Conservation (phyloP, 139 green algal species). For the Chlorella sp. region DNA sequence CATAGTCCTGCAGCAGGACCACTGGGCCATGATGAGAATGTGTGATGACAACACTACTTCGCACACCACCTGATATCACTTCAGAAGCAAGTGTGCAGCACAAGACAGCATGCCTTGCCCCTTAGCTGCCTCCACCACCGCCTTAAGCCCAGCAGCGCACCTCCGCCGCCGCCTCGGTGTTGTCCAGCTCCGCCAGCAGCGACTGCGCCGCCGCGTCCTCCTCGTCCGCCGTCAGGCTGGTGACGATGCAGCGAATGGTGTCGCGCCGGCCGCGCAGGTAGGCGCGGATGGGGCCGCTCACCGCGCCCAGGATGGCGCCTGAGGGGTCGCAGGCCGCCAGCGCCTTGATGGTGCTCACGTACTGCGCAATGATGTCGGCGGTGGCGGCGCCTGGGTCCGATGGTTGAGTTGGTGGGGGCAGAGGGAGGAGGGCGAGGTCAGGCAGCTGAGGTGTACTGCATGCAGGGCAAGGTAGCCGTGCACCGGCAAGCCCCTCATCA, state of each 20-base stretch:
- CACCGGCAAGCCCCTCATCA: no score
- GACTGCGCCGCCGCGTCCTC: constrained; percentile 32
- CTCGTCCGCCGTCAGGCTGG: constrained; percentile 86
- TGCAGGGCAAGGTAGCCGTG: no score
- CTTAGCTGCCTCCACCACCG: no score
- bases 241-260: constrained; percentile 94
- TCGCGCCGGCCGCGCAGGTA: constrained; percentile 85
- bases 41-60: no score
- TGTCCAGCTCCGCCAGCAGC: constrained; percentile 76
- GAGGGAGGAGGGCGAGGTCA: background rate
- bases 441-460: no score
- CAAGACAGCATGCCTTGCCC: no score
- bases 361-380: constrained; percentile 90
- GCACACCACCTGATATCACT: no score
- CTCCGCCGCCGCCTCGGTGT: constrained; percentile 18
- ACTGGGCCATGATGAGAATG: no score
- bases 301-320: constrained; percentile 80
- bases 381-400: constrained; percentile 82
- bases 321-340: constrained; percentile 63
- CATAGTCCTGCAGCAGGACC: background rate
- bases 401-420: background rate
- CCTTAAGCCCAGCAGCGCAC: no score
- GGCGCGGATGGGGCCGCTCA: constrained; percentile 73
- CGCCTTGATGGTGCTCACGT: constrained; percentile 84
- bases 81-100: no score